phyloP scores from a whole-genome alignment of 805 yeast species.

The Spathaspora passalidarum region DNA sequence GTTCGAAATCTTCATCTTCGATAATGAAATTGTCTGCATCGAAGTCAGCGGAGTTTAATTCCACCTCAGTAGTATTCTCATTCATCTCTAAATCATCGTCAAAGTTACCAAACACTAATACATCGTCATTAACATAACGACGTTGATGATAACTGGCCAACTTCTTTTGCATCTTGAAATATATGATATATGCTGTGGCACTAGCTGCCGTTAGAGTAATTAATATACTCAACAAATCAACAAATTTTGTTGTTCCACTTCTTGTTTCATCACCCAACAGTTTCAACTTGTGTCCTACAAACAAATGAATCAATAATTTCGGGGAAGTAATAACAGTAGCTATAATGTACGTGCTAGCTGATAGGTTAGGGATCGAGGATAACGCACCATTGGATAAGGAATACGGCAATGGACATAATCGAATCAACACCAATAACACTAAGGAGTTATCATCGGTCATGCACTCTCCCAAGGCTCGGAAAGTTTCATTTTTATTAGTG shows the following conservation, averaged over 20 bases:
- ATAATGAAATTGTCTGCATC: conserved; percentile 42
- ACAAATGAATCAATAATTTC: conserved; percentile 70
- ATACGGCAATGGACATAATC: conserved; percentile 91
- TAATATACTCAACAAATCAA: conserved; percentile 60
- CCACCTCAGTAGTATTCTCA: conserved; percentile 25
- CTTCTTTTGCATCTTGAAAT: conserved; percentile 48
- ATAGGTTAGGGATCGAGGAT: conserved; percentile 79
- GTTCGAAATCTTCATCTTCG: conserved; percentile 29
- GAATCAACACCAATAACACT: conserved; percentile 62
- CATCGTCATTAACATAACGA: conserved; percentile 19
- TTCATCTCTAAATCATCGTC: conserved; percentile 34
- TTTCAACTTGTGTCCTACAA: conserved; percentile 73
- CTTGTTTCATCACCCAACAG: conserved; percentile 58
- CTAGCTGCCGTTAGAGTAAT: conserved; percentile 55
- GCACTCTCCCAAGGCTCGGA: conserved; percentile 73
- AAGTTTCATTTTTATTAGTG: conserved; percentile 57
- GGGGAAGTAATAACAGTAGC: conserved; percentile 82
- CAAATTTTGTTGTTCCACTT: conserved; percentile 47
- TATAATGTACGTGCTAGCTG: conserved; percentile 55
- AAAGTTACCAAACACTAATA: conserved; percentile 38
- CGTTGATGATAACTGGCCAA: conserved; percentile 20
- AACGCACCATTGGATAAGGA: conserved; percentile 90
- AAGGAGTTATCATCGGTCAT: conserved; percentile 66
- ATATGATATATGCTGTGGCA: conserved; percentile 64
- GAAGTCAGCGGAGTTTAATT: conserved; percentile 33